Evolutionary conservation across 495 filamentous ascomycete species (phyloP).

Genomic region (Evernia prunastri): DNA sequence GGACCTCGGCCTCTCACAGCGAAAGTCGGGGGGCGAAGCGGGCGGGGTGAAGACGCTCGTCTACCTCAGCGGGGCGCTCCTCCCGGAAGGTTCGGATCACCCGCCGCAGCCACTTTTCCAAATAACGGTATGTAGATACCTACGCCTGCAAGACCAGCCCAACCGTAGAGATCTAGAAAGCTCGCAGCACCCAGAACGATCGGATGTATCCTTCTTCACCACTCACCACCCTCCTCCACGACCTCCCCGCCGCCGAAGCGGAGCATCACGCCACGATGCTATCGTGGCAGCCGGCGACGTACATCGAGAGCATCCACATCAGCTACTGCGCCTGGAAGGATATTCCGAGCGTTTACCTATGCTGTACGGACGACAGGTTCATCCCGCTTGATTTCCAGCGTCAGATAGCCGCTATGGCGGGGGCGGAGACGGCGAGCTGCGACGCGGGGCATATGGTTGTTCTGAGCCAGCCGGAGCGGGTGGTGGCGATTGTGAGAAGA

Average conservation of each 20-base stretch:
- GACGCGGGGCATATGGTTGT: conserved; percentile 30
- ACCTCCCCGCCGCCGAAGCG: conserved; percentile 20
- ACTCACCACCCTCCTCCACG: conserved; percentile 18
- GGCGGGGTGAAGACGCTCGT: conserved; percentile 29
- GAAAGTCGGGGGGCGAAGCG: background rate
- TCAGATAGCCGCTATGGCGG: conserved; percentile 27
- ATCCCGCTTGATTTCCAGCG: conserved; percentile 24
- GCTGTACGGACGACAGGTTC: conserved; percentile 28
- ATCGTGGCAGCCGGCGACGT: conserved; percentile 11
- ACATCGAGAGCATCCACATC: conserved; percentile 23
- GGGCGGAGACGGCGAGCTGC: conserved; percentile 25
- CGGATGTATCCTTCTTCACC: background rate
- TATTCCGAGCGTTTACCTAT: conserved; percentile 29
- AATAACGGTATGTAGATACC: background rate
- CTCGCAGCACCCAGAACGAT: conserved; percentile 3
- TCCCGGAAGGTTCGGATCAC: conserved; percentile 24
- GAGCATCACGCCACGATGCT: conserved; percentile 13
- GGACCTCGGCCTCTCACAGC: conserved; percentile 21
- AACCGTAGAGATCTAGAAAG: too few species aligned
- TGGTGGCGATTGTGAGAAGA: conserved; percentile 24
- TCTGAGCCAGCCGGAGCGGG: conserved; percentile 29
- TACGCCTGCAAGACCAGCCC: too few species aligned
- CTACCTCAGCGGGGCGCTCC: conserved; percentile 25
- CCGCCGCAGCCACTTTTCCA: conserved; percentile 27
- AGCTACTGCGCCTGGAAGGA: conserved; percentile 28